These are phyloP conservation scores for Botrytis aclada DNA, from an alignment of 2,329 filamentous ascomycete species.

Conservation along the genomic window DNA sequence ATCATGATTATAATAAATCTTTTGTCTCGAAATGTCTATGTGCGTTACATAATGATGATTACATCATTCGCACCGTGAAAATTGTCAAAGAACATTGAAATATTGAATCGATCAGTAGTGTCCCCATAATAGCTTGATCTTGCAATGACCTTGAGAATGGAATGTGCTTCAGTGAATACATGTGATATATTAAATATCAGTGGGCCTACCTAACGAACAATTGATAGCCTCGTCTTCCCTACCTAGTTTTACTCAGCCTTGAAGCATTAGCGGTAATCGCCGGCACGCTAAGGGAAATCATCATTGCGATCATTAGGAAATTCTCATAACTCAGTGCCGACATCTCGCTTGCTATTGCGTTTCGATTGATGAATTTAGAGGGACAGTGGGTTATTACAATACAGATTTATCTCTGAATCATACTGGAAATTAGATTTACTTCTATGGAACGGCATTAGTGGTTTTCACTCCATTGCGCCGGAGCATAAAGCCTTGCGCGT, in stretches of 20 bases:
- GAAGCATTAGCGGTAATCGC: slow-evolving; percentile 9
- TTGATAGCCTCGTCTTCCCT: slow-evolving; percentile 2
- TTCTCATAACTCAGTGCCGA: slow-evolving; percentile 13
- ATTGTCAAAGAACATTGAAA: not conserved
- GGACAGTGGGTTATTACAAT: not conserved
- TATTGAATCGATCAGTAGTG: not conserved
- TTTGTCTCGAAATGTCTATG: not conserved
- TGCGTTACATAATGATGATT: not conserved
- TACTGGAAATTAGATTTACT: slow-evolving; percentile 15
- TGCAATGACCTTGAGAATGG: not conserved
- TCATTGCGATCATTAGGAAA: slow-evolving; percentile 21
- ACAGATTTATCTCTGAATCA: not conserved
- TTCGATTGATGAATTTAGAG: not conserved
- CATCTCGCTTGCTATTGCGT: not conserved
- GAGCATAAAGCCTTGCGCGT: slow-evolving; percentile 21
- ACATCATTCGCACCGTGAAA: not conserved
- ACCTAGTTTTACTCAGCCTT: slow-evolving; percentile 7
- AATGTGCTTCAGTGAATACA: not conserved
- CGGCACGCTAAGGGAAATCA: slow-evolving; percentile 20
- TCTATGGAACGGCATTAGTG: slow-evolving; percentile 17
- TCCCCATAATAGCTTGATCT: not conserved
- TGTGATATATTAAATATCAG: not conserved
- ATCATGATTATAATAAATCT: not conserved
- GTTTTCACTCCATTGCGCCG: slow-evolving; percentile 20
- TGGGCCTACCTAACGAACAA: not conserved